Percentiles rank a stretch among this genome's conserved stretches.
Conservation (phyloP, 2,329 filamentous ascomycete species). For the Tolypocladium amazonense region DNA sequence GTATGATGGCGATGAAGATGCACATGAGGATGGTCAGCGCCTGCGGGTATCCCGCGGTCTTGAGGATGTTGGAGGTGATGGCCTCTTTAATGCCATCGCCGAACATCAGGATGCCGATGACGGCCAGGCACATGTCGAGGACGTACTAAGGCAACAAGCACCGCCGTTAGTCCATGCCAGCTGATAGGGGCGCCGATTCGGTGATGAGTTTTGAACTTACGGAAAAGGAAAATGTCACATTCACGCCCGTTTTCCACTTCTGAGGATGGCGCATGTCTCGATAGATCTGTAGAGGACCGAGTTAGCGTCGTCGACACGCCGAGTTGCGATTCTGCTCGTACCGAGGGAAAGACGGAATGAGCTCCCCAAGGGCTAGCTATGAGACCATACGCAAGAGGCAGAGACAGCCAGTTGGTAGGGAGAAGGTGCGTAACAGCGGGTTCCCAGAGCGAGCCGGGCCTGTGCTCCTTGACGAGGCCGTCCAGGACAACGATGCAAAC, state of each 20-base stretch:
- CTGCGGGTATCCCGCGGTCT: slow-evolving; percentile 61
- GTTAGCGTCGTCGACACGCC: neutral
- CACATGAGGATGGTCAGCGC: slow-evolving; percentile 70
- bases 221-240: slow-evolving; percentile 76
- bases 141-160: slow-evolving; percentile 43
- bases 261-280: slow-evolving; percentile 62
- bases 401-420: slow-evolving; percentile 73
- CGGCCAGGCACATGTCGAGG: slow-evolving; percentile 71
- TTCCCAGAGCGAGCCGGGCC: slow-evolving; percentile 73
- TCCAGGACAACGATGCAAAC: slow-evolving; percentile 75
- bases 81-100: slow-evolving; percentile 80
- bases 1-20: slow-evolving; percentile 82
- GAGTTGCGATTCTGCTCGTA: slow-evolving; percentile 17
- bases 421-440: slow-evolving; percentile 74
- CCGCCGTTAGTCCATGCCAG: neutral
- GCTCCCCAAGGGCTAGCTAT: slow-evolving; percentile 68
- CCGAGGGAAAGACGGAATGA: slow-evolving; percentile 69
- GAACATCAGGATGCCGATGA: slow-evolving; percentile 88
- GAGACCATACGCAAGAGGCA: slow-evolving; percentile 82
- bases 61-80: slow-evolving; percentile 82
- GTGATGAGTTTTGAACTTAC: slow-evolving; percentile 31
- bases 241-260: slow-evolving; percentile 66
- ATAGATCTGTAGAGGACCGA: slow-evolving; percentile 34
- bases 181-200: neutral
- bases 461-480: slow-evolving; percentile 69